Percentiles rank a stretch among this genome's conserved stretches.
Conservation (phyloP, 2,329 filamentous ascomycete species). For the Juglanconis oblonga region DNA sequence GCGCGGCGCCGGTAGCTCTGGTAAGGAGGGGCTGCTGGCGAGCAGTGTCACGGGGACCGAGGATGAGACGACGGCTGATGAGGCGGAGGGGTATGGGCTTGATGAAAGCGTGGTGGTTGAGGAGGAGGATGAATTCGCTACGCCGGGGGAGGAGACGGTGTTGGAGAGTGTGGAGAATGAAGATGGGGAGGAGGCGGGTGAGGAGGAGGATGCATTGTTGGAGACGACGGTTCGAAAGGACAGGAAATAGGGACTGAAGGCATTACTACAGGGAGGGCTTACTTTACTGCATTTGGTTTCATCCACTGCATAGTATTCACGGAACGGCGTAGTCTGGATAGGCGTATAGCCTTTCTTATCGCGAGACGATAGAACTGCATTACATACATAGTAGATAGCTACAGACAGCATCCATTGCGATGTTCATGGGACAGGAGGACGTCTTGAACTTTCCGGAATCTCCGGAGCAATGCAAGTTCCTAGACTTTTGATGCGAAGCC, state of each 20-base stretch:
- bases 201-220: slow-evolving; percentile 2
- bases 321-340: not conserved
- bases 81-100: slow-evolving; percentile 5
- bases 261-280: not conserved
- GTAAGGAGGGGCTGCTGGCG: not conserved
- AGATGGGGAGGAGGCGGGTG: not conserved
- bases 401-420: too few relatives aligned
- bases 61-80: slow-evolving; percentile 18
- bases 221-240: not conserved
- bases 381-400: too few relatives aligned
- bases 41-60: slow-evolving; percentile 16
- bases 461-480: too few relatives aligned
- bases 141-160: not conserved
- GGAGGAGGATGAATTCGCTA: slow-evolving; percentile 5
- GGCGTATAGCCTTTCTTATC: too few relatives aligned
- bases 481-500: too few relatives aligned
- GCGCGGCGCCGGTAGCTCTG: slow-evolving; percentile 20
- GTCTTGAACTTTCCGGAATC: too few relatives aligned
- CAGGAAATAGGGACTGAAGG: not conserved
- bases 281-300: too few relatives aligned
- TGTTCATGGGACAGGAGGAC: too few relatives aligned
- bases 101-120: slow-evolving; percentile 9
- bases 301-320: not conserved
- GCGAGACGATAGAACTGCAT: too few relatives aligned
- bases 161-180: slow-evolving; percentile 2